Evolutionary conservation across 1,284 basidiomycete species (phyloP), one percentile per base, ranked within the genome.

Genomic region (Ceratobasidium sp.): DNA sequence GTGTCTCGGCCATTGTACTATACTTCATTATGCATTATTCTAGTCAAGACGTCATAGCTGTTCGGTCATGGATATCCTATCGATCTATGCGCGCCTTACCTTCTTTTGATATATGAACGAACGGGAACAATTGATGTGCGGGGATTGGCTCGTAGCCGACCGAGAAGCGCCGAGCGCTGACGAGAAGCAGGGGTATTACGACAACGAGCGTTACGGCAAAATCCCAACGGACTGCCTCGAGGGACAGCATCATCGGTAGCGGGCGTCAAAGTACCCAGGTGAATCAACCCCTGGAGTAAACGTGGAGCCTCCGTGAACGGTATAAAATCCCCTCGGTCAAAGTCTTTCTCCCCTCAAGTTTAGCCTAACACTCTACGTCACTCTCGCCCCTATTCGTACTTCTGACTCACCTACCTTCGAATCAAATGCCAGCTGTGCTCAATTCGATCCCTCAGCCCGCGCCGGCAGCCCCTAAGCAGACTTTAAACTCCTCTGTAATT

Each of bases 21-120:
- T 67, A 76, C 63, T 13, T 44, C 73, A 76, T 76, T 56, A 55
- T n/a, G 46, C 61, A 67, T 69, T 69, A 55, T 69, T 69, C 67
- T 40, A 68, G 46, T 68, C 23, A 15, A 15, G 26, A 33, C 33
- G 33, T 33, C 33, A 33, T 33, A 33, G 33, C 33, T 33, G 4
- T 4, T 33, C 33, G 33, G 33, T 4, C 33, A 33, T 33, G 33
- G 33, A 33, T 33, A 33, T 33, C 33, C 33, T 33, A 33, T 33
- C 33, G 33, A 33, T 33, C 33, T 33, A 33, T 33, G 33, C 33
- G 33, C 33, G 33, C 33, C 33, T 33, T 33, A 4, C 33, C 33
- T 33, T 33, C 33, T 13, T 51, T 20, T 51, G 49, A 51, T 15
- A 13, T 20, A 51, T 12, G 23, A 58, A 26, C 23, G 6, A 12